Conservation (phyloP, 768 basidiomycete genomes). For the Lyophyllum semitale region DNA sequence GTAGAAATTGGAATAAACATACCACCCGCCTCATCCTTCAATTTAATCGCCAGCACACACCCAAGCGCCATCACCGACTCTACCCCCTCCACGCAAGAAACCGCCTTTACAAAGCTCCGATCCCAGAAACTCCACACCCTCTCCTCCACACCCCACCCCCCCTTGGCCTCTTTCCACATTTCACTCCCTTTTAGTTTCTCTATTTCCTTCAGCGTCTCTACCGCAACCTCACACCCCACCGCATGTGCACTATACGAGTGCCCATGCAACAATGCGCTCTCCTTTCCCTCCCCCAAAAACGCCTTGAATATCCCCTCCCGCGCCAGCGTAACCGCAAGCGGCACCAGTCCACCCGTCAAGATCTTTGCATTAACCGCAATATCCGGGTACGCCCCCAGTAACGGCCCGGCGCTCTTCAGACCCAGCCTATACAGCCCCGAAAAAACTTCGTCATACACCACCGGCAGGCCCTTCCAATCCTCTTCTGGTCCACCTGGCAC, state of each 20-base stretch:
- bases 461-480: conserved; percentile 73
- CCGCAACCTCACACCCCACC: conserved; percentile 90
- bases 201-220: conserved; percentile 70
- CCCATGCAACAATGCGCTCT: conserved; percentile 88
- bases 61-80: conserved; percentile 86
- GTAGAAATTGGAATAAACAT: conserved; percentile 17
- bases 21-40: conserved; percentile 63
- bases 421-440: conserved; percentile 90
- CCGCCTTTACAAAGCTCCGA: conserved; percentile 60
- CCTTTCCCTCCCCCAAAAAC: conserved; percentile 75
- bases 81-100: conserved; percentile 61
- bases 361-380: conserved; percentile 93
- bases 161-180: conserved; percentile 61
- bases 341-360: conserved; percentile 89
- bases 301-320: conserved; percentile 77
- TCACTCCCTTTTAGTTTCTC: conserved; percentile 50
- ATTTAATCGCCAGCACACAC: conserved; percentile 78
- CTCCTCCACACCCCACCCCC: conserved; percentile 49
- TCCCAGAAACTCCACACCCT: conserved; percentile 89
- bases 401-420: conserved; percentile 57
- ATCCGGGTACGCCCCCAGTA: conserved; percentile 80
- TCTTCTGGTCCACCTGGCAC: conserved; percentile 3
- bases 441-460: conserved; percentile 97
- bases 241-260: conserved; percentile 97
- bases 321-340: conserved; percentile 84